These are phyloP conservation scores for Picochlorum sp. DNA, from an alignment of 139 green algal species.

Conservation along the genomic window DNA sequence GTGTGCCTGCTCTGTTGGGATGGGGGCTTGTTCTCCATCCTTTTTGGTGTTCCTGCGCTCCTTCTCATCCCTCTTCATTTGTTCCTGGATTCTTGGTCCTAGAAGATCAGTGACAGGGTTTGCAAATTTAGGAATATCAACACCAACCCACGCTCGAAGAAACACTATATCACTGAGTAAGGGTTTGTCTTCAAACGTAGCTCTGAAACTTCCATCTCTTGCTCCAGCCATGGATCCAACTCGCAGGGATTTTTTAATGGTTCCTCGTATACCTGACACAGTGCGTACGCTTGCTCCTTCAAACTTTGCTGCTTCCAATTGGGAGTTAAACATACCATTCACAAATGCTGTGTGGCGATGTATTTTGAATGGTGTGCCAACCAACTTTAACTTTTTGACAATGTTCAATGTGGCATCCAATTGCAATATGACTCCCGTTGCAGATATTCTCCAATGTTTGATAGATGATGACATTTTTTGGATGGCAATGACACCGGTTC, in stretches of 20 bases:
- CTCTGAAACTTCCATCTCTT: slow-evolving; percentile 63
- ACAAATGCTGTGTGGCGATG: slow-evolving; percentile 90
- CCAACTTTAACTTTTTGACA: slow-evolving; percentile 97
- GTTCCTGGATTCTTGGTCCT: slow-evolving; percentile 14
- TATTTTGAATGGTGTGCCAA: slow-evolving; percentile 79
- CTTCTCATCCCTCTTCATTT: neutral
- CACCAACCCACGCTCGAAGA: slow-evolving; percentile 73
- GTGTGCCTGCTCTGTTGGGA: neutral
- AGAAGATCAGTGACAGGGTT: slow-evolving; percentile 92
- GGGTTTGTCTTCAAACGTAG: slow-evolving; percentile 95
- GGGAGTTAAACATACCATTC: slow-evolving; percentile 86
- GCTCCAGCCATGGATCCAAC: slow-evolving; percentile 33
- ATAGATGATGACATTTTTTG: slow-evolving; percentile 33
- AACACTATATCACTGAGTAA: slow-evolving; percentile 91
- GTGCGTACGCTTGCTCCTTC: slow-evolving; percentile 84
- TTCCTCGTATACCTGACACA: slow-evolving; percentile 88
- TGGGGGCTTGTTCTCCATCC: neutral
- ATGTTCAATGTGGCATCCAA: slow-evolving; percentile 67
- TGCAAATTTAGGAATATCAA: slow-evolving; percentile 86
- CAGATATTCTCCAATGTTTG: slow-evolving; percentile 73
- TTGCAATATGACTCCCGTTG: slow-evolving; percentile 86
- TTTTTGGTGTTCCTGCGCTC: slow-evolving; percentile 1
- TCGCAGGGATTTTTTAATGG: slow-evolving; percentile 83
- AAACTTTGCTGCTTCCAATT: slow-evolving; percentile 75
- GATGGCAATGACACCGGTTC: slow-evolving; percentile 65